phyloP scores from a whole-genome alignment of 2,329 filamentous ascomycete species.

The Diplocarpon mali region DNA sequence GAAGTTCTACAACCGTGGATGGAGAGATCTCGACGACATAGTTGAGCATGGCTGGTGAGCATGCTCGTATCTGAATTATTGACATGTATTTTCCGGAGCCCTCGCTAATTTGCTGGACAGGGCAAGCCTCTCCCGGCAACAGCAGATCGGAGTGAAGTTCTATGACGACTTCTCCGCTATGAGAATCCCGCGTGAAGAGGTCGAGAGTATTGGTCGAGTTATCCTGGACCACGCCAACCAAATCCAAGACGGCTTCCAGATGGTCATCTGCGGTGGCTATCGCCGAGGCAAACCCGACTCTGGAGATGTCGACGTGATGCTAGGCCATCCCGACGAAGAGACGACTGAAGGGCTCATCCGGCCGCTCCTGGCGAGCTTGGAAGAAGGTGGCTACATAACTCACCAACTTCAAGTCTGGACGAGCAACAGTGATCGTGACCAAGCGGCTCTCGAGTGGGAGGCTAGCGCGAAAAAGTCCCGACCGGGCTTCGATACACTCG shows the following conservation, averaged over 20 bases:
- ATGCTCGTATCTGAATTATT: neutral
- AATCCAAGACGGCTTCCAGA: constrained; percentile 46
- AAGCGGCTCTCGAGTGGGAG: constrained; percentile 46
- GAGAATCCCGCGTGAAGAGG: constrained; percentile 62
- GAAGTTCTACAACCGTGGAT: constrained; percentile 70
- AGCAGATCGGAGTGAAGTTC: constrained; percentile 90
- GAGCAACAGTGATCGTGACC: constrained; percentile 60
- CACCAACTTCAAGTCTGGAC: constrained; percentile 66
- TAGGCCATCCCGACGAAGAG: constrained; percentile 64
- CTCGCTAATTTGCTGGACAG: neutral
- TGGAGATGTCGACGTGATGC: constrained; percentile 77
- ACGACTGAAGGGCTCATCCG: constrained; percentile 61
- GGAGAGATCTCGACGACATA: constrained; percentile 77
- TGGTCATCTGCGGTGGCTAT: constrained; percentile 56
- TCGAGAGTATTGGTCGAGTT: constrained; percentile 53
- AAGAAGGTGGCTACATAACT: constrained; percentile 60
- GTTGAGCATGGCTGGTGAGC: constrained; percentile 62
- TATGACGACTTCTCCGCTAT: constrained; percentile 67
- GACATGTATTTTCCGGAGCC: too few relatives aligned
- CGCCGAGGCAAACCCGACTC: constrained; percentile 51
- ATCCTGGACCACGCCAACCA: constrained; percentile 57
- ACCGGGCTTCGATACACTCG: constrained; percentile 72
- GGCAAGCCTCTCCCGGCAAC: constrained; percentile 61
- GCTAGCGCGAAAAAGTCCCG: constrained; percentile 30
- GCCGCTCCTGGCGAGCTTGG: constrained; percentile 60